Base-by-base conservation (phyloP, 2,329 filamentous ascomycete species). In the Xenoacremonium recifei region DNA sequence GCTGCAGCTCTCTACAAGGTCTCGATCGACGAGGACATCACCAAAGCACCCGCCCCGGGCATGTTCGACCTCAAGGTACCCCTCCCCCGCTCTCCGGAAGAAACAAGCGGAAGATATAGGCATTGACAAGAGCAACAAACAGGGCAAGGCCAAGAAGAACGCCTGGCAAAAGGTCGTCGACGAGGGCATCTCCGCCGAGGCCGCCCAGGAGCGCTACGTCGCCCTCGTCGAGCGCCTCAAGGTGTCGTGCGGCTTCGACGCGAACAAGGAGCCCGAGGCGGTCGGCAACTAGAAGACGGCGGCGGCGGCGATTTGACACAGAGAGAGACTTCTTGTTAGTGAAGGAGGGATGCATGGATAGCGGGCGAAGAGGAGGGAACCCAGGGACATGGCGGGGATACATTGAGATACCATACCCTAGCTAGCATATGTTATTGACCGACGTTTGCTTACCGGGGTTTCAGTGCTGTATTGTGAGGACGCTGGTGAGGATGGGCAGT, bases 141-240 rank as follows among this genome's bases (percentile, higher is more conserved):
- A 89, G 87, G 82, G 74, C 70, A 95, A 93, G 73, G 81, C 81
- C 59, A 95, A 95, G 78, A 80, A 84, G 71, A 77, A 75, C 58
- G 81, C 85, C 40, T 96, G 89, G 89, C 71, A 89, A 69, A 77
- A 82, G 61, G 59, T 82, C 49, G 78, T 80, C 59, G 79, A 90
- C 48, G 76, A 82, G 46, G 79, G 76, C 37, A 63, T 82, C 53
- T 79, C 76, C 47, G 60, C 78, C 48, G 76, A 84, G 50, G 67
- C 82, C 51, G 90, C 90, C 16, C 85, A 95, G 78, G 75, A 80
- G 64, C 72, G 78, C 61, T 96, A 96, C 70, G 78, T 95, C 58
- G 73, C 75, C 54, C 71, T 85, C 48, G 81, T 93, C 51, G 82
- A 89, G 67, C 65, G 73, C 59, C 68, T 95, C 61, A 89, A 93